Evolutionary conservation across 495 filamentous ascomycete species (phyloP).

Genomic region (Hypomontagnella monticulosa): DNA sequence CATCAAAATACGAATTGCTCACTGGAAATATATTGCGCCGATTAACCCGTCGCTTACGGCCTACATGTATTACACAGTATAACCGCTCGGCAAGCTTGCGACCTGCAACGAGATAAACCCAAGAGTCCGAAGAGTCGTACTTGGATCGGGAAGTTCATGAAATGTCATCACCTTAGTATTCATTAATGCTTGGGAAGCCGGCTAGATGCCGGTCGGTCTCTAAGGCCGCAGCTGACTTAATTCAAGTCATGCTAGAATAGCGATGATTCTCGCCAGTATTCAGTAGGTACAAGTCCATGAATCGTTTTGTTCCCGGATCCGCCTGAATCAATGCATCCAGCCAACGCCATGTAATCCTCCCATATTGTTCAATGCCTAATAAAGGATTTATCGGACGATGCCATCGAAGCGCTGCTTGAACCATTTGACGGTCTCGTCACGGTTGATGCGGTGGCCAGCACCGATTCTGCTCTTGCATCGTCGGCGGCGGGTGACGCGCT

Average conservation of each 20-base stretch:
- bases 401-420: constrained; percentile 99
- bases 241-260: constrained; percentile 56
- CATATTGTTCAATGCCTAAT: constrained; percentile 25
- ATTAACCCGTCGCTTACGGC: no score
- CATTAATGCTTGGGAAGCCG: constrained; percentile 57
- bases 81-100: neutral
- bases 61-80: no score
- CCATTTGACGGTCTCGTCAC: constrained; percentile 95
- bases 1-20: no score
- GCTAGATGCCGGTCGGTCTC: constrained; percentile 70
- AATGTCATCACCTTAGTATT: constrained; percentile 37
- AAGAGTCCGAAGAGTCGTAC: neutral
- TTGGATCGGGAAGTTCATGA: neutral
- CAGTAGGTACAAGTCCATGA: constrained; percentile 54
- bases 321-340: constrained; percentile 47
- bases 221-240: constrained; percentile 67
- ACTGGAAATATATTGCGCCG: no score
- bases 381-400: constrained; percentile 82
- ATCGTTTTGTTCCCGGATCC: constrained; percentile 51
- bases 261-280: constrained; percentile 50
- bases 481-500: constrained; percentile 94
- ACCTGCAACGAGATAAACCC: neutral
- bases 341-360: constrained; percentile 46
- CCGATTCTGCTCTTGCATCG: constrained; percentile 88
- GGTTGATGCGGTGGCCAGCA: constrained; percentile 88